Evolutionary conservation across 1,284 basidiomycete species (phyloP), one percentile per base, ranked within the genome.

Genomic region (Ustilago hordei): DNA sequence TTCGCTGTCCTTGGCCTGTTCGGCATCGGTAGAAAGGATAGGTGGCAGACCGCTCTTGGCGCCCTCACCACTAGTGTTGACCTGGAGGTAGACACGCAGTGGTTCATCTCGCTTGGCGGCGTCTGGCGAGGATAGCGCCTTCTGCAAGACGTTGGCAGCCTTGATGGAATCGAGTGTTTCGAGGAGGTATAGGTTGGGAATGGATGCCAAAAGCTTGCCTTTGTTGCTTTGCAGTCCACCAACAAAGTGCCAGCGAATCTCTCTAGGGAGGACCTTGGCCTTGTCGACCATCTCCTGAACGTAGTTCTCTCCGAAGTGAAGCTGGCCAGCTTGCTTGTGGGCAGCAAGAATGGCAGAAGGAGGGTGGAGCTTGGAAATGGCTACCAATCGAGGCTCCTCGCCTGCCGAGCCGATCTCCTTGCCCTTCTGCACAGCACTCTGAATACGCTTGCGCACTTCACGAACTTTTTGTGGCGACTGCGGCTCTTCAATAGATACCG

Each of bases 271-370:
- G 2, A 85, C 84, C 31, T 78, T 75, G 47, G 84, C 80, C 64
- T 86, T 99, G 54, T 95, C 93, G n/a, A 91, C 91, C 75, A 99
- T 87, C 85, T 98, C 96, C 80, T 97, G 93, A 6, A 95, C 95
- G 85, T 98, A 99, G 86, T 99, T 99, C 87, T 99, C 96, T 12
- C 97, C 96, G 86, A 98, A 99, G 85, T 97, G 94, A 1, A 91
- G 88, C 79, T 98, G 93, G 0, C 92, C 93, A 11, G 84, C 80
- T 8, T 74, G 35, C 38, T 69, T 71, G 69, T 85, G 76, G 0
- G 80, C 84, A 5, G 92, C 92, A 54, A 92, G 88, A 64, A 98
- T 91, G 86, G 98, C 95, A 6, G 91, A 91, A 2, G 92, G 90
- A 1, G 95, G 94, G 86, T 98, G 98, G 83, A 93, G 91, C 87